Evolutionary conservation across 2,329 filamentous ascomycete genomes (phyloP).

Genomic region (Hypomyces perniciosus): DNA sequence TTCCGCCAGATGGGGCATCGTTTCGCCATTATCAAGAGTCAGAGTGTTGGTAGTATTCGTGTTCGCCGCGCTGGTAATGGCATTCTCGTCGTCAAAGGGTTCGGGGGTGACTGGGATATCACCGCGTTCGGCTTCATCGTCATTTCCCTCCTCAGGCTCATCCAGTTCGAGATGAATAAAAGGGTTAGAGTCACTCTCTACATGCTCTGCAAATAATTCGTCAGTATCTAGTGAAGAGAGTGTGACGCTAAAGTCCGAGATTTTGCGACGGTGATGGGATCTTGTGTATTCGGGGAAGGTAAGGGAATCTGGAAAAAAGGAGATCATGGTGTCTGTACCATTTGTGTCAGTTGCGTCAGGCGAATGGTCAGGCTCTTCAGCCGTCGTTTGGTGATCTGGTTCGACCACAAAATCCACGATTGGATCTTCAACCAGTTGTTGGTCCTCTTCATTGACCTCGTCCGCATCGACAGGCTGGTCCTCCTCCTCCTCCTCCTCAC

Average conservation of each 20-base stretch:
- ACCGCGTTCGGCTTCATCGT: slow-evolving; percentile 15
- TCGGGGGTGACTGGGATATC: not conserved
- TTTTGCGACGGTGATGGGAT: slow-evolving; percentile 10
- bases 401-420: not conserved
- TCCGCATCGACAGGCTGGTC: not conserved
- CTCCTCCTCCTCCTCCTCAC: not conserved
- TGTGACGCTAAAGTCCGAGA: slow-evolving; percentile 10
- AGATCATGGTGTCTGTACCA: slow-evolving; percentile 18
- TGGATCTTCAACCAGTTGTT: not conserved
- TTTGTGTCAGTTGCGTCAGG: slow-evolving; percentile 16
- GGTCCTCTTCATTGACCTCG: not conserved
- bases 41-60: slow-evolving; percentile 29
- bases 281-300: not conserved
- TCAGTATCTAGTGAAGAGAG: slow-evolving; percentile 23
- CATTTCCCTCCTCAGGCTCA: slow-evolving; percentile 15
- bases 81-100: slow-evolving; percentile 15
- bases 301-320: not conserved
- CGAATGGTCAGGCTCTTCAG: not conserved
- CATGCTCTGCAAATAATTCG: slow-evolving; percentile 18
- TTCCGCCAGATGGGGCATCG: slow-evolving; percentile 19
- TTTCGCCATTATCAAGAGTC: slow-evolving; percentile 25
- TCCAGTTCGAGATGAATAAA: slow-evolving; percentile 22
- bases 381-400: not conserved
- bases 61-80: slow-evolving; percentile 16
- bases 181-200: slow-evolving; percentile 21